Conservation (phyloP, 768 basidiomycete species). For the Omphalotus guepiniiformis region DNA sequence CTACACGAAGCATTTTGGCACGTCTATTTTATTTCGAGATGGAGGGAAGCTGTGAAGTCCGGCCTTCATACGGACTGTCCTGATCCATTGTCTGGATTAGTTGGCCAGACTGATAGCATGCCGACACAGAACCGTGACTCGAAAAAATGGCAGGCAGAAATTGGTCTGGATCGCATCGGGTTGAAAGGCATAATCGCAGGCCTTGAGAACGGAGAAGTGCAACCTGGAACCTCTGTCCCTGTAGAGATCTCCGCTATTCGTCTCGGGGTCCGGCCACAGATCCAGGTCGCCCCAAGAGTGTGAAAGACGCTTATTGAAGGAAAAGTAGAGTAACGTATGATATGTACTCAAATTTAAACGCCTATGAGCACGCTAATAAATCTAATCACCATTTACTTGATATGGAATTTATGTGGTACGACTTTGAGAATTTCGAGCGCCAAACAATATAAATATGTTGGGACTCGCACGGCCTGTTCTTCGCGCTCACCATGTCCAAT, state of each 20-base stretch:
- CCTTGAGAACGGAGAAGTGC: no score
- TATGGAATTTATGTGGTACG: constrained; percentile 18
- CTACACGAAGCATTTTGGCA: constrained; percentile 37
- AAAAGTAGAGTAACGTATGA: not conserved
- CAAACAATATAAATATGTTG: not conserved
- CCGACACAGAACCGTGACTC: not conserved
- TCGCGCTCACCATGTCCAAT: not conserved
- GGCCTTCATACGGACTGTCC: not conserved
- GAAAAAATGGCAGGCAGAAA: constrained; percentile 22
- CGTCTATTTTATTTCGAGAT: constrained; percentile 33
- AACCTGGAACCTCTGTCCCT: not conserved
- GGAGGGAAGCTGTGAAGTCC: constrained; percentile 18
- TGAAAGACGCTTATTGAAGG: not conserved
- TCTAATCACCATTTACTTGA: not conserved
- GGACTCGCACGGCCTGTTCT: not conserved
- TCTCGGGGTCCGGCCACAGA: constrained; percentile 24
- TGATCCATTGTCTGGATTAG: not conserved
- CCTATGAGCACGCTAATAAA: not conserved
- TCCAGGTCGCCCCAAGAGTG: constrained; percentile 12
- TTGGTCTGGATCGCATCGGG: constrained; percentile 1
- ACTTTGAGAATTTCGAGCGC: constrained; percentile 21
- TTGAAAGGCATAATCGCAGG: not conserved
- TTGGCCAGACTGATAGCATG: not conserved
- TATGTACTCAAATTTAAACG: not conserved
- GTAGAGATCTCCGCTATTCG: constrained; percentile 21